These are phyloP conservation scores for Tirmania nivea DNA, from an alignment of 495 filamentous ascomycete genomes.

Conservation along the genomic window DNA sequence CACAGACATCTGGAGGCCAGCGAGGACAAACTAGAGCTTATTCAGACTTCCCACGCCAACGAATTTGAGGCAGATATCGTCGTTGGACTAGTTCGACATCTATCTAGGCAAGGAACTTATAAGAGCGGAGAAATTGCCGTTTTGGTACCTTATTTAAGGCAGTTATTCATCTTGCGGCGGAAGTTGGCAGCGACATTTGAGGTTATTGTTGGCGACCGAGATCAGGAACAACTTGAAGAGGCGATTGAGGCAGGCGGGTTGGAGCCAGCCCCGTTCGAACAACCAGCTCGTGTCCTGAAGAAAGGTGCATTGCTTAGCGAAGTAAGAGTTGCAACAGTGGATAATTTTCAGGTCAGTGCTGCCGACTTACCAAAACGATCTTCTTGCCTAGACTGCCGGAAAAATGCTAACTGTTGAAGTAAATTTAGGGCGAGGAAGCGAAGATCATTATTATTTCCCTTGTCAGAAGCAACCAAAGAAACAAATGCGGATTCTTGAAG, in stretches of 20 bases:
- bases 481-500: constrained; percentile 43
- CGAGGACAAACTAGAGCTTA: constrained; percentile 14
- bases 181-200: constrained; percentile 30
- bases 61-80: constrained; percentile 45
- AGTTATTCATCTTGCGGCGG: constrained; percentile 38
- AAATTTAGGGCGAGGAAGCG: constrained; percentile 45
- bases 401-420: neutral
- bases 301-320: constrained; percentile 34
- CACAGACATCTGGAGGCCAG: constrained; percentile 28
- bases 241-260: constrained; percentile 7
- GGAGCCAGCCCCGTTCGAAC: constrained; percentile 20
- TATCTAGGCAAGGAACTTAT: constrained; percentile 50
- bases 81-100: constrained; percentile 42
- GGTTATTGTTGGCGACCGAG: constrained; percentile 43
- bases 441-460: constrained; percentile 54
- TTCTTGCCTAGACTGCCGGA: neutral
- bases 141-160: constrained; percentile 53
- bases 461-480: constrained; percentile 43
- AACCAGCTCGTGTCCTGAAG: constrained; percentile 32
- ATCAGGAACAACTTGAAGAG: constrained; percentile 33
- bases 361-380: constrained; percentile 57
- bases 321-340: constrained; percentile 51
- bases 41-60: constrained; percentile 44
- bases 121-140: constrained; percentile 37
- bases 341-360: constrained; percentile 57